Percentiles rank a stretch among this genome's conserved stretches.
Conservation (phyloP, 1,139 yeast species). For the Debaryomyces coudertii region DNA sequence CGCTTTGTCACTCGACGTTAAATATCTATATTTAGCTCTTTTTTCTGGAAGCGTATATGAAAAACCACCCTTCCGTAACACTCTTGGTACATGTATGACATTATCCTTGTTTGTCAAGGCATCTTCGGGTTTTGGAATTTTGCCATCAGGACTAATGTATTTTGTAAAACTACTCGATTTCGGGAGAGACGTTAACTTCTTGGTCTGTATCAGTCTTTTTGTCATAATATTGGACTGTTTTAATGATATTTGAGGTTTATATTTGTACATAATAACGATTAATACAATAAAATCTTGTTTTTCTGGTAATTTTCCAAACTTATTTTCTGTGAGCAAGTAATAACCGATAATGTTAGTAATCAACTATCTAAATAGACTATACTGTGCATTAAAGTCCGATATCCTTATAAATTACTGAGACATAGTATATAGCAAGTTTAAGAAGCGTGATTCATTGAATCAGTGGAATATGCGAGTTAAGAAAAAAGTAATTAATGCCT, state of each 20-base stretch:
- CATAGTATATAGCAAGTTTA: background rate
- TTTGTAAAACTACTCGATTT: conserved; percentile 56
- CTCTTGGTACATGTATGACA: conserved; percentile 56
- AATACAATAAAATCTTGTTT: background rate
- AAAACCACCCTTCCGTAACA: conserved; percentile 64
- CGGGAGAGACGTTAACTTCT: conserved; percentile 22
- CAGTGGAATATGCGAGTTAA: background rate
- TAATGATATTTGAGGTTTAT: background rate
- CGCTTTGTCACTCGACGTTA: conserved; percentile 65
- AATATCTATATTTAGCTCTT: conserved; percentile 54
- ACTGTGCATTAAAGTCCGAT: background rate
- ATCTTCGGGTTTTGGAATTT: conserved; percentile 52
- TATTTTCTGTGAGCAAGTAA: conserved; percentile 3
- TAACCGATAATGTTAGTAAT: background rate
- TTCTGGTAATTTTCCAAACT: background rate
- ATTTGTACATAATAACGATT: conserved; percentile 1
- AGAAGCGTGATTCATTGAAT: background rate
- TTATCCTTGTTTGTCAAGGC: conserved; percentile 48
- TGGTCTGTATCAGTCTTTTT: conserved; percentile 5
- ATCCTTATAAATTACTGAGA: background rate
- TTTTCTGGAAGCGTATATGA: conserved; percentile 70
- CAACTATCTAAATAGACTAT: background rate
- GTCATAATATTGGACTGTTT: background rate
- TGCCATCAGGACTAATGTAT: conserved; percentile 59
- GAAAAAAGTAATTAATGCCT: background rate